Percentiles rank a stretch among this genome's conserved stretches.
phyloP scores from a whole-genome alignment of 106 monocot genomes.

The Apostasia ramifera region DNA sequence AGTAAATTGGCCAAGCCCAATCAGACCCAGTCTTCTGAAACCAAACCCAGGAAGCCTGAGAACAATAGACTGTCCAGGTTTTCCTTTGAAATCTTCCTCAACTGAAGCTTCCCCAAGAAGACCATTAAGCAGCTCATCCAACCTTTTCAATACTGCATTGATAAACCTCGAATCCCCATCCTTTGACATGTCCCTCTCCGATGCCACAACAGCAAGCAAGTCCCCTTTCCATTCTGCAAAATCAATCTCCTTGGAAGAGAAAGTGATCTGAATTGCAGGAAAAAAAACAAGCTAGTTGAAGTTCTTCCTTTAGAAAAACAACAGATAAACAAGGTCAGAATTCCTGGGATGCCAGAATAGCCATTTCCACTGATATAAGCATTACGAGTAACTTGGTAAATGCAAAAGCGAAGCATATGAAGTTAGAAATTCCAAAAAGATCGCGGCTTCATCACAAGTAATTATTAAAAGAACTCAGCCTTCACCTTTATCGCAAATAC shows the following conservation, averaged over 20 bases:
- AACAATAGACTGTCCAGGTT: slow-evolving; percentile 53
- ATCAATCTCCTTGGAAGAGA: slow-evolving; percentile 59
- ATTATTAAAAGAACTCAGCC: too few species aligned
- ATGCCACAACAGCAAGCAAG: slow-evolving; percentile 54
- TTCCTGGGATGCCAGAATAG: not conserved
- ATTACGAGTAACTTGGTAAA: not conserved
- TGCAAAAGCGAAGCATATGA: too few species aligned
- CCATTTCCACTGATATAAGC: not conserved
- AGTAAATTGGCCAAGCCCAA: slow-evolving; percentile 38
- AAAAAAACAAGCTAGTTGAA: not conserved
- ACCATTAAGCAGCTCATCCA: slow-evolving; percentile 54
- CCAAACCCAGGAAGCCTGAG: slow-evolving; percentile 55
- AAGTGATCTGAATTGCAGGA: slow-evolving; percentile 36
- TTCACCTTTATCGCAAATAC: too few species aligned
- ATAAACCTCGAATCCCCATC: slow-evolving; percentile 44
- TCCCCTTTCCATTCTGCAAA: slow-evolving; percentile 74
- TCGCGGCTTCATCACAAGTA: too few species aligned
- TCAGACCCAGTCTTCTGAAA: slow-evolving; percentile 48
- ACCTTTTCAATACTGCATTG: slow-evolving; percentile 44
- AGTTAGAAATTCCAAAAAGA: too few species aligned
- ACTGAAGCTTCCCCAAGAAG: slow-evolving; percentile 36
- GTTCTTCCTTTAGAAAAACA: not conserved
- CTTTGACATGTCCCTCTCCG: slow-evolving; percentile 62
- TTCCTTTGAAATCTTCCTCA: slow-evolving; percentile 80
- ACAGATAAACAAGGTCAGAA: not conserved